Evolutionary conservation across 2,329 filamentous ascomycete genomes (phyloP).

Genomic region (Arthroderma sp.): DNA sequence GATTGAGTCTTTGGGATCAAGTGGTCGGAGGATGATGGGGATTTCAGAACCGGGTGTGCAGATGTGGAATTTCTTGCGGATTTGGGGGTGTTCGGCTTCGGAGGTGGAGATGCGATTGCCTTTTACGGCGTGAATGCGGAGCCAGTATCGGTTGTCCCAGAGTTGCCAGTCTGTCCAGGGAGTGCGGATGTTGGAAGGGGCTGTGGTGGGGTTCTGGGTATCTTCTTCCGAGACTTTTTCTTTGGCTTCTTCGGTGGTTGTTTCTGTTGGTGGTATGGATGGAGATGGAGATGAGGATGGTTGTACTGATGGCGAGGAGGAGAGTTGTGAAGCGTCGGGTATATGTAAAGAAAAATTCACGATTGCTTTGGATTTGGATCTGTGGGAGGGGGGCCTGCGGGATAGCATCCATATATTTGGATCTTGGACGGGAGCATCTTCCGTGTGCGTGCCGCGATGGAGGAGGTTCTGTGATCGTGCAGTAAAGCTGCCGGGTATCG

Average conservation of each 20-base stretch:
- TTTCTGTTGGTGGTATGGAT: too few species aligned
- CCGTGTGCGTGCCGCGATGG: too few species aligned
- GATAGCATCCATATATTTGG: conserved; percentile 25
- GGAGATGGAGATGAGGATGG: too few species aligned
- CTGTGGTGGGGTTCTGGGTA: not conserved
- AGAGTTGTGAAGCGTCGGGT: conserved; percentile 3
- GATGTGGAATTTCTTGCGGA: conserved; percentile 6
- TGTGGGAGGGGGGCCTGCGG: conserved; percentile 24
- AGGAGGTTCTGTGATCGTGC: too few species aligned
- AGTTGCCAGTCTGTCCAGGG: conserved; percentile 30
- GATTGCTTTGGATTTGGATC: conserved; percentile 9
- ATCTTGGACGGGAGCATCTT: too few species aligned
- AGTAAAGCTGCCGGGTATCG: too few species aligned
- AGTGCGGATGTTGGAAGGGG: not conserved
- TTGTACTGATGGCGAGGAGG: too few species aligned
- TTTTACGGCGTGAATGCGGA: conserved; percentile 30
- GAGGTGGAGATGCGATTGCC: not conserved
- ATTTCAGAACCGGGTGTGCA: conserved; percentile 14
- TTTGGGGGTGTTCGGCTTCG: not conserved
- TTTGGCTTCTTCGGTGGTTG: not conserved
- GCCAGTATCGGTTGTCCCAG: conserved; percentile 46
- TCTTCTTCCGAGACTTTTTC: not conserved
- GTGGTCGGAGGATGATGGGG: conserved; percentile 13
- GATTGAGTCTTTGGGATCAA: not conserved
- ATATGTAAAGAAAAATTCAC: conserved; percentile 14